Base-by-base conservation (phyloP, 2,329 filamentous ascomycete genomes). In the Microdochium paspali region DNA sequence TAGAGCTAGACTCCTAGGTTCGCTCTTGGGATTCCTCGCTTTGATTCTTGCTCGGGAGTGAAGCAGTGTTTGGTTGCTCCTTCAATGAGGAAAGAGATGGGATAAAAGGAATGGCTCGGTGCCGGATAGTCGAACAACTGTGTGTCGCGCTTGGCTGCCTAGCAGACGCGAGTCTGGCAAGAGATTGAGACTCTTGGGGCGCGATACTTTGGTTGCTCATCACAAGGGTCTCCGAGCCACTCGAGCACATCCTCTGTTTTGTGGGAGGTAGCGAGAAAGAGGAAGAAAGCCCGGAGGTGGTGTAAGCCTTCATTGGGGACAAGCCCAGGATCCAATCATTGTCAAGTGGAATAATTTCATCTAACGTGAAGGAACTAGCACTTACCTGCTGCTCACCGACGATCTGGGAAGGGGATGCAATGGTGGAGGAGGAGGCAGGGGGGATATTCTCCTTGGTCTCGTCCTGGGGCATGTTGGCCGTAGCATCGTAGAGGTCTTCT, bases 371-470 rank as follows among this genome's bases (percentile, higher is more conserved):
- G 6, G 18, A 21, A 18, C 35, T 21, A 10, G 12, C 35, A 40
- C 35, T n/a, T 40, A 40, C 35, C 35, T 40, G 35, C 18, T 40
- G 35, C 6, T 40, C 35, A 18, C 23, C 35, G 35, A 40, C 35
- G 18, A 40, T 40, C 18, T 40, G 35, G 18, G 35, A 40, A 18
- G 53, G 74, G 68, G 45, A 61, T 49, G 30, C 66, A 63, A 47
- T 65, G 62, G 43, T 65, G 56, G 23, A 51, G 7, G 51, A 54
- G 2, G 55, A 47, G 18, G 35, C 35, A 50, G 67, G 71, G 9
- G 66, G 67, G 44, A 69, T 64, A 54, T 74, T 76, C 57, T 76
- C 72, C 52, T 74, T 76, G 46, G 60, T 63, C 31, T 64, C 61
- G 40, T 61, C 51, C 46, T 59, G 59, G 52, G 62, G 46, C 3